Base-by-base conservation (phyloP, 2,329 filamentous ascomycete species). In the Colletotrichum noveboracense region DNA sequence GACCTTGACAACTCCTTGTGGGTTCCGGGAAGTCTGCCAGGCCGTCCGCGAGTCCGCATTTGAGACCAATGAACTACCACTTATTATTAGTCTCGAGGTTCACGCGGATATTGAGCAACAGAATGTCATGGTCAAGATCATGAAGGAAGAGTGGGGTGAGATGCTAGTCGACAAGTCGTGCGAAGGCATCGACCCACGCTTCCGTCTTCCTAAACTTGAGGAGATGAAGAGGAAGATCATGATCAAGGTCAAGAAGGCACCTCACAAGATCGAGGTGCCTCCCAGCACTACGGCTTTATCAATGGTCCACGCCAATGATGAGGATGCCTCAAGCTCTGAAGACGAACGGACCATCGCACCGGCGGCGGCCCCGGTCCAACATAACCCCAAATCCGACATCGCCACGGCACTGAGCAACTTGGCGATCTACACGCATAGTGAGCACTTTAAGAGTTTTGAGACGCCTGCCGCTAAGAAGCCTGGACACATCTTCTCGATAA, bases 51-150 rank as follows among this genome's bases (percentile, higher is more conserved):
- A 97, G 72, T 92, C 92, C 75, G 96, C 95, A 0, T 98, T 98
- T 80, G 87, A 91, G 32, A 90, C 87, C 8, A 96, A 91, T 75
- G 91, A 94, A 68, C 87, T 98, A 24, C 97, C 97, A 1, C 87
- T 99, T 52, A 97, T 98, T 74, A 92, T 98, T 78, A 98, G 96
- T 82, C 89, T 98, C 7, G 97, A 99, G 84, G 95, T 98, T 1
- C 96, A 98, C 83, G 94, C 95, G 16, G 91, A 93, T 76, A 87
- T 90, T 2, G 92, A 94, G 69, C 96, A 98, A 84, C 97, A 99
- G 84, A 92, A 95, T 78, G 90, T 94, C 66, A 98, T 98, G 95
- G 96, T 98, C 13, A 91, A 94, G 71, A 98, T 98, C 77, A 98
- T 99, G 94, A 93, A 93, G 78, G 92, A 98, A 79, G 94, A 95